These are phyloP conservation scores for Tubosaeta sp. DNA, from an alignment of 768 basidiomycete species.

Conservation along the genomic window DNA sequence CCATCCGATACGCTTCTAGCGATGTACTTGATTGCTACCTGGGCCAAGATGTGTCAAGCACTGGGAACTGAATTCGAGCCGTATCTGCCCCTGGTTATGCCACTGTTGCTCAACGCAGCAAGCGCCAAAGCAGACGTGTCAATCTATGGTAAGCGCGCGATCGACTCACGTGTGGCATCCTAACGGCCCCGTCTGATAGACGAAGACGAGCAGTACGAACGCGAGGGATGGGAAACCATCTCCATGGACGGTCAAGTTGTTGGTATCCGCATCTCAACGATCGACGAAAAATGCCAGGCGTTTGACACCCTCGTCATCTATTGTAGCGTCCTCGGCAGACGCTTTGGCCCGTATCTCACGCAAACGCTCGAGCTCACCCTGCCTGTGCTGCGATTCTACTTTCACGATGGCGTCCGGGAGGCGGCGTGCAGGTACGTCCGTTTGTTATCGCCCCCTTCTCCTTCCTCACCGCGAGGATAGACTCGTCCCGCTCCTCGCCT, in stretches of 20 bases:
- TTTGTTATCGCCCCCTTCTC: not conserved
- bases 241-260: conserved; percentile 72
- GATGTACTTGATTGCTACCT: conserved; percentile 80
- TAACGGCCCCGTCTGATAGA: conserved; percentile 35
- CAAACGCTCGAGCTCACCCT: conserved; percentile 70
- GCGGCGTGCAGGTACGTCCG: conserved; percentile 61
- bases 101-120: conserved; percentile 68
- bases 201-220: conserved; percentile 51
- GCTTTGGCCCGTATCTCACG: conserved; percentile 68
- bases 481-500: conserved; percentile 65
- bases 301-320: conserved; percentile 85
- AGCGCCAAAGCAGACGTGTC: conserved; percentile 78
- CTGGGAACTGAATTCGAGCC: conserved; percentile 83
- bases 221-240: conserved; percentile 78
- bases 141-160: conserved; percentile 48
- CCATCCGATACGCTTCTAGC: conserved; percentile 66
- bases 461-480: conserved; percentile 30
- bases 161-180: not conserved
- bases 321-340: conserved; percentile 59
- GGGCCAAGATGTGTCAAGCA: conserved; percentile 86
- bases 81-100: conserved; percentile 83
- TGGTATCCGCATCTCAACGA: conserved; percentile 72
- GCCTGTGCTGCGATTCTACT: conserved; percentile 68
- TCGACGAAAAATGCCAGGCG: conserved; percentile 86
- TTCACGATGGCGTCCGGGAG: conserved; percentile 83